These are phyloP conservation scores for Lachancea mirantina DNA, from an alignment of 805 yeast genomes.

Conservation along the genomic window DNA sequence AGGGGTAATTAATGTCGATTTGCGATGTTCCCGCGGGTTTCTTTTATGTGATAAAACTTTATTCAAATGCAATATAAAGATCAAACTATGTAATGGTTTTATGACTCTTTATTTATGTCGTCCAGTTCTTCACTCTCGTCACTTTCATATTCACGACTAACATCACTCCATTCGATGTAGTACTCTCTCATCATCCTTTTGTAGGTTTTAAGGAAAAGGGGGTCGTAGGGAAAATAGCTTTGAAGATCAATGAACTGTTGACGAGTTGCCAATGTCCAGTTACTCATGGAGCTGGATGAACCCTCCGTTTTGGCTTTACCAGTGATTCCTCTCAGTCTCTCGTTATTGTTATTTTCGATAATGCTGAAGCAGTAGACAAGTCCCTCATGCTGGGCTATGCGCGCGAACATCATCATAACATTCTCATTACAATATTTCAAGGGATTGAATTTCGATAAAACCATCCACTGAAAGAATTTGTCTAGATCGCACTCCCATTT, in stretches of 20 bases:
- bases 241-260: slow-evolving; percentile 85
- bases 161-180: slow-evolving; percentile 80
- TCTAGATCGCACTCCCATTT: slow-evolving; percentile 79
- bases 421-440: slow-evolving; percentile 88
- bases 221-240: slow-evolving; percentile 96
- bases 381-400: slow-evolving; percentile 81
- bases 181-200: slow-evolving; percentile 46
- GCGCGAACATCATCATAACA: slow-evolving; percentile 88
- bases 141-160: slow-evolving; percentile 50
- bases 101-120: slow-evolving; percentile 18
- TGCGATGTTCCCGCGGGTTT: too few species aligned
- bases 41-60: too few species aligned
- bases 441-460: slow-evolving; percentile 87
- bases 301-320: slow-evolving; percentile 26
- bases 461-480: slow-evolving; percentile 77
- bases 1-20: too few species aligned
- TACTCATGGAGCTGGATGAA: slow-evolving; percentile 15
- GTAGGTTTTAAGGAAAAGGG: slow-evolving; percentile 62
- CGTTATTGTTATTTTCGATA: slow-evolving; percentile 75
- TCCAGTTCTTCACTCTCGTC: slow-evolving; percentile 40
- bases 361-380: slow-evolving; percentile 91
- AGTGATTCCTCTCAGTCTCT: slow-evolving; percentile 37
- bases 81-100: neutral
- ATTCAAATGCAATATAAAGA: neutral
- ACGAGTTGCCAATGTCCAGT: slow-evolving; percentile 45